Percentiles rank a stretch among this genome's conserved stretches.
Conservation (phyloP, 352 stramenopile species). For the Phytopythium aichiense region DNA sequence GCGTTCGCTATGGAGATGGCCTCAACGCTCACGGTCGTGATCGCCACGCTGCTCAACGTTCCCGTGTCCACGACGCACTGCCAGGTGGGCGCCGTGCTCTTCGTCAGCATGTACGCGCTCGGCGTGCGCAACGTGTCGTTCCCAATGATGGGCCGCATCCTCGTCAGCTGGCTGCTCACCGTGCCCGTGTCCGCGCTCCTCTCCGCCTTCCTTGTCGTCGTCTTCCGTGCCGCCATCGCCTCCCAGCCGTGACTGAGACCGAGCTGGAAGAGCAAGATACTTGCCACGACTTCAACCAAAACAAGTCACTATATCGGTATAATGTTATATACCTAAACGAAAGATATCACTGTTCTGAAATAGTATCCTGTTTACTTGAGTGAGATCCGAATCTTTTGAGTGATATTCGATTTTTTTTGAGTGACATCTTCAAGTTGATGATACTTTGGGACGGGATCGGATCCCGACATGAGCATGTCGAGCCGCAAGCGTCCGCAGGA, state of each 20-base stretch:
- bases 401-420: too few species aligned
- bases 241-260: background rate
- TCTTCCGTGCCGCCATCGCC: constrained; percentile 11
- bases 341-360: too few species aligned
- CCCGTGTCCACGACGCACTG: constrained; percentile 63
- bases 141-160: constrained; percentile 18
- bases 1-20: constrained; percentile 72
- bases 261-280: too few species aligned
- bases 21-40: constrained; percentile 53
- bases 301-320: too few species aligned
- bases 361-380: too few species aligned
- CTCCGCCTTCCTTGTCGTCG: constrained; percentile 13
- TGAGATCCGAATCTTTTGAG: too few species aligned
- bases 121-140: constrained; percentile 24
- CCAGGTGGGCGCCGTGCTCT: constrained; percentile 55
- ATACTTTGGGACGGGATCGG: too few species aligned
- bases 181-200: constrained; percentile 18
- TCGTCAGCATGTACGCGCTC: constrained; percentile 27
- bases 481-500: background rate
- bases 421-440: too few species aligned
- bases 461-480: too few species aligned
- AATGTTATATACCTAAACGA: too few species aligned
- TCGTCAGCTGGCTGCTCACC: constrained; percentile 26
- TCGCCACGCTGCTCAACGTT: constrained; percentile 34
- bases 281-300: background rate